Percentiles rank a stretch among this genome's conserved stretches.
These are phyloP conservation scores for Globisporangium radiosum DNA, from an alignment of 352 stramenopile species.

Conservation along the genomic window DNA sequence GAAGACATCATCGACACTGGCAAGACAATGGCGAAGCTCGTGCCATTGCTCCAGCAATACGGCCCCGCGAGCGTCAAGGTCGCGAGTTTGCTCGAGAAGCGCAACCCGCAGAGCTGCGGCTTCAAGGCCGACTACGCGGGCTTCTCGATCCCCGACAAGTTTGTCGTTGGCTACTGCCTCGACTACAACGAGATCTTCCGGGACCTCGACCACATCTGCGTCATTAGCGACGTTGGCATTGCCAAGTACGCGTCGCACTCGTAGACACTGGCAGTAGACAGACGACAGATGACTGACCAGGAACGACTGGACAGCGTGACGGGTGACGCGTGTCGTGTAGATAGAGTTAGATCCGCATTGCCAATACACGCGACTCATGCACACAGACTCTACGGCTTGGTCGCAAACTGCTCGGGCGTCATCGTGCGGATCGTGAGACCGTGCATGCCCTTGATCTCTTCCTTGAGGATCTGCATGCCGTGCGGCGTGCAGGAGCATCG, in stretches of 20 bases:
- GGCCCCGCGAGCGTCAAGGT: conserved; percentile 85
- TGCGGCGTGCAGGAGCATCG: too few relatives aligned
- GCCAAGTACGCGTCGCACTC: conserved; percentile 63
- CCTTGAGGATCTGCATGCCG: conserved; percentile 52
- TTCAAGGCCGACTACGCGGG: conserved; percentile 94
- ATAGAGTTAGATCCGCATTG: too few relatives aligned
- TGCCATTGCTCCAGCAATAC: conserved; percentile 81
- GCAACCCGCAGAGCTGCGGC: conserved; percentile 81
- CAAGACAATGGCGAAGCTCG: conserved; percentile 89
- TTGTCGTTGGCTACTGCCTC: conserved; percentile 94
- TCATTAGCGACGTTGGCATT: conserved; percentile 92
- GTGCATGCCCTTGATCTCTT: conserved; percentile 85
- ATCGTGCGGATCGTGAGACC: conserved; percentile 77
- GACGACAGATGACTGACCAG: too few relatives aligned
- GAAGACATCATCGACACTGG: conserved; percentile 98
- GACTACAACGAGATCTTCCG: conserved; percentile 97
- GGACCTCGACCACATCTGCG: conserved; percentile 93
- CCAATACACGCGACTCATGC: too few relatives aligned
- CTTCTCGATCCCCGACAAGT: conserved; percentile 95
- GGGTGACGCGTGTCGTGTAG: too few relatives aligned
- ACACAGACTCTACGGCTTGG: conserved; percentile 30
- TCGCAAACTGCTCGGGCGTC: conserved; percentile 70
- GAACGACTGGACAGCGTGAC: too few relatives aligned
- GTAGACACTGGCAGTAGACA: conserved; percentile 14
- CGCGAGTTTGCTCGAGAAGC: conserved; percentile 92